Base-by-base conservation (phyloP, 805 yeast species). In the Kazachstania africana region DNA sequence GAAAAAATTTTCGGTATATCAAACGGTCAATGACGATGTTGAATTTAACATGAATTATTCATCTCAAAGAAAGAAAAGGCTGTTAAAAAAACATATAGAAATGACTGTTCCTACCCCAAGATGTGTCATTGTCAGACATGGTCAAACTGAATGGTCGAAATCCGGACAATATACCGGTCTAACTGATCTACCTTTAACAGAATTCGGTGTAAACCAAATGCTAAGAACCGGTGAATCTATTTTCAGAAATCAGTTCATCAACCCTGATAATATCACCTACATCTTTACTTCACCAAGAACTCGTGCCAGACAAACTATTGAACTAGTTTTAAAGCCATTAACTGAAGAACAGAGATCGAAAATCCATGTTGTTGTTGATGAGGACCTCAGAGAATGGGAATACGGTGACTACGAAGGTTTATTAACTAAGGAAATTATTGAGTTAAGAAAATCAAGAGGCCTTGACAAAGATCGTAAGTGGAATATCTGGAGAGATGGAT, bases 391-490 rank as follows among this genome's bases (percentile, higher is more conserved):
- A 44, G 97, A 88, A 59, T 88, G 96, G 96, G 93, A 83, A 43
- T 88, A 88, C 48, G 97, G 97, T 43, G 91, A 82, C 49, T 88
- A 88, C 55, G 97, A 88, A 63, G 97, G 97, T 4, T 55, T 75
- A 42, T 51, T 67, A 35, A 79, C 94, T 2, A 53, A 60, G 5
- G 72, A 87, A 45, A 84, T 87, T 53, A 59, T 66, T 27, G 70
- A 63, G 10, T 55, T 72, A 42, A 71, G 94, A 51, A 58, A 59
- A 17, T 44, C 58, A 18, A 65, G 76, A 33, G 93, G 91, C 0
- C 56, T 80, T 24, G 70, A 62, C 27, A 37, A 45, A 20, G 66
- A 62, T 25, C 47, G 42, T 22, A 61, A 62, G 4, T 85, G 95
- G 95, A 61, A 66, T 33, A 85, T 88, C 51, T 87, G 95, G 93